Evolutionary conservation across 352 stramenopile species (phyloP).

Genomic region (Globisporangium megalacanthum): DNA sequence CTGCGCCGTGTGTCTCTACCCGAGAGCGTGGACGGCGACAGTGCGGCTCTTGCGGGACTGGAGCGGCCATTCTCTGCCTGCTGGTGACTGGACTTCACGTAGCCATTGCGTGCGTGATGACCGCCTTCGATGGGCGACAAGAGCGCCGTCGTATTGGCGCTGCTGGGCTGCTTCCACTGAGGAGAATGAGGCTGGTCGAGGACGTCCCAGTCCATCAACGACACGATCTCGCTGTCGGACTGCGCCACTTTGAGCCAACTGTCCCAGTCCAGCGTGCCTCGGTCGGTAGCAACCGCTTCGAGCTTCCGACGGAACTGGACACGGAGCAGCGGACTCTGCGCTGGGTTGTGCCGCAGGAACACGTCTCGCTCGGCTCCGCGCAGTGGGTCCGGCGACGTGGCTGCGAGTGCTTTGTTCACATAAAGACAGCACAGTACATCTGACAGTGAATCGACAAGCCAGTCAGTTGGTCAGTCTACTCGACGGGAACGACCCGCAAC

Average conservation of each 20-base stretch:
- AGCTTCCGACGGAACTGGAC: slow-evolving; percentile 44
- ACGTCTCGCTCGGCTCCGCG: slow-evolving; percentile 8
- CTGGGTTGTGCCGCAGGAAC: slow-evolving; percentile 4
- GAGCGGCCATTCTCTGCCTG: neutral
- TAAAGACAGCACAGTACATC: slow-evolving; percentile 50
- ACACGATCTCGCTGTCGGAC: slow-evolving; percentile 24
- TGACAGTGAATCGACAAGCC: slow-evolving; percentile 4
- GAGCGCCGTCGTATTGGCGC: neutral
- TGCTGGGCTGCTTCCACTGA: neutral
- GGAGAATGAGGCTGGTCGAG: slow-evolving; percentile 2
- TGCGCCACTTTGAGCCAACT: slow-evolving; percentile 33
- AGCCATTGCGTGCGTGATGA: neutral
- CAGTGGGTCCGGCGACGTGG: slow-evolving; percentile 5
- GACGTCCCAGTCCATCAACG: slow-evolving; percentile 30
- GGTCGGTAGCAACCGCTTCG: slow-evolving; percentile 19
- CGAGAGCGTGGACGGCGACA: neutral
- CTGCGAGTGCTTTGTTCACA: slow-evolving; percentile 27
- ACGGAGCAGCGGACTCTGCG: slow-evolving; percentile 39
- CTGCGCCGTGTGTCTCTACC: slow-evolving; percentile 1
- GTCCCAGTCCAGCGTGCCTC: slow-evolving; percentile 21
- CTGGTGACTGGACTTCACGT: slow-evolving; percentile 1
- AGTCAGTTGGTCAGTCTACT: neutral
- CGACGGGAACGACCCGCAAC: neutral
- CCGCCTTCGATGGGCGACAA: neutral
- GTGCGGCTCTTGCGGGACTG: slow-evolving; percentile 11